These are phyloP conservation scores for Gracilariopsis chorda DNA, from an alignment of 23 red algal genomes.

Conservation along the genomic window DNA sequence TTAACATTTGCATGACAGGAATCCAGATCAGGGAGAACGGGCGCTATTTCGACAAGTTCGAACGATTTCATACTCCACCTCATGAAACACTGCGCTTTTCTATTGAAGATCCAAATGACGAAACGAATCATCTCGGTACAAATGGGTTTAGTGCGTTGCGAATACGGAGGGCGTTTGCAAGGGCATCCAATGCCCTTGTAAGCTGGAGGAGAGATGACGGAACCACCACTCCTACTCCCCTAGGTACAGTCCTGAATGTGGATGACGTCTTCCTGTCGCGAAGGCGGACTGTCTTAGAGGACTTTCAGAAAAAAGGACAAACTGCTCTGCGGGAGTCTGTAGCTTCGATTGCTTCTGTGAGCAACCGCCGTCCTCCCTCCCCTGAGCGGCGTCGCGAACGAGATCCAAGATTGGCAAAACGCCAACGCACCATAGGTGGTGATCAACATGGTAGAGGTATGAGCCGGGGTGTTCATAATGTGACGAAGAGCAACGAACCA, in stretches of 20 bases:
- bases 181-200: slow-evolving; percentile 42
- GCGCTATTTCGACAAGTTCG: slow-evolving; percentile 78
- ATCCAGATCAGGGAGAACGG: slow-evolving; percentile 70
- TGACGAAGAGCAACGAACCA: background rate
- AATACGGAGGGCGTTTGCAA: slow-evolving; percentile 66
- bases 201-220: slow-evolving; percentile 66
- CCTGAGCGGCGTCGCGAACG: slow-evolving; percentile 5
- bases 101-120: slow-evolving; percentile 88
- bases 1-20: slow-evolving; percentile 65
- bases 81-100: slow-evolving; percentile 59
- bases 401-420: slow-evolving; percentile 32
- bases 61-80: slow-evolving; percentile 24
- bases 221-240: slow-evolving; percentile 23
- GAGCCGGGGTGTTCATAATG: background rate
- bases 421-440: slow-evolving; percentile 7
- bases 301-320: slow-evolving; percentile 33
- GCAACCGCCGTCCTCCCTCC: background rate
- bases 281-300: slow-evolving; percentile 41
- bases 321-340: slow-evolving; percentile 5
- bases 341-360: background rate
- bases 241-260: slow-evolving; percentile 47
- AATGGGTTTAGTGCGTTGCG: slow-evolving; percentile 66
- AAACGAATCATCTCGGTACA: slow-evolving; percentile 71
- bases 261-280: slow-evolving; percentile 31
- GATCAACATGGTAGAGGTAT: background rate